These are phyloP conservation scores for Hibiscus trionum DNA, from an alignment of 345 rosid genomes.

Conservation along the genomic window DNA sequence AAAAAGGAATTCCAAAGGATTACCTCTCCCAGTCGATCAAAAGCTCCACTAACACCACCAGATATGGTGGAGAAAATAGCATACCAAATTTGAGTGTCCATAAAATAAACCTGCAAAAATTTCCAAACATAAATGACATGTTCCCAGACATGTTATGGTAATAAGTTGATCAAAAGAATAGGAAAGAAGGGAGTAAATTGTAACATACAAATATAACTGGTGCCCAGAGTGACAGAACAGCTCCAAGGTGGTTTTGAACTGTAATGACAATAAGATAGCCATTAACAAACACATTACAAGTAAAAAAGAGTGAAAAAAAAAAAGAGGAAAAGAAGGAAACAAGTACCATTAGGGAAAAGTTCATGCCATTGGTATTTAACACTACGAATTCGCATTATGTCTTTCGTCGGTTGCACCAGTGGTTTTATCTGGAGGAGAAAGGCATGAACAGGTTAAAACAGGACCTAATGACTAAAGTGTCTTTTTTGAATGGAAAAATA, in stretches of 20 bases:
- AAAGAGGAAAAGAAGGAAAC: constrained; percentile 1
- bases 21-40: constrained; percentile 96
- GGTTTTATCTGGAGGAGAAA: constrained; percentile 53
- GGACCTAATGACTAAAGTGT: background rate
- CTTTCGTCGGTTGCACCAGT: constrained; percentile 85
- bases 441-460: constrained; percentile 9
- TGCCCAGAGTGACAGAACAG: constrained; percentile 72
- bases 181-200: background rate
- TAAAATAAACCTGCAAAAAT: constrained; percentile 11
- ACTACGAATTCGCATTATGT: constrained; percentile 59
- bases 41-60: constrained; percentile 92
- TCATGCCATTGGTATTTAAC: constrained; percentile 86
- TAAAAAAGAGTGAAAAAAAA: background rate
- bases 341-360: constrained; percentile 70
- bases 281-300: constrained; percentile 6
- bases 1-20: background rate
- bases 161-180: background rate
- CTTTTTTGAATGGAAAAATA: background rate
- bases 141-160: background rate
- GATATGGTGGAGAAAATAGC: constrained; percentile 71
- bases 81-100: constrained; percentile 98
- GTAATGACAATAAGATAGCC: constrained; percentile 20
- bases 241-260: constrained; percentile 71
- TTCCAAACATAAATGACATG: constrained; percentile 15
- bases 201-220: constrained; percentile 64